These are phyloP conservation scores for Fusarium nematophilum DNA, from an alignment of 2,329 filamentous ascomycete genomes.

Conservation along the genomic window DNA sequence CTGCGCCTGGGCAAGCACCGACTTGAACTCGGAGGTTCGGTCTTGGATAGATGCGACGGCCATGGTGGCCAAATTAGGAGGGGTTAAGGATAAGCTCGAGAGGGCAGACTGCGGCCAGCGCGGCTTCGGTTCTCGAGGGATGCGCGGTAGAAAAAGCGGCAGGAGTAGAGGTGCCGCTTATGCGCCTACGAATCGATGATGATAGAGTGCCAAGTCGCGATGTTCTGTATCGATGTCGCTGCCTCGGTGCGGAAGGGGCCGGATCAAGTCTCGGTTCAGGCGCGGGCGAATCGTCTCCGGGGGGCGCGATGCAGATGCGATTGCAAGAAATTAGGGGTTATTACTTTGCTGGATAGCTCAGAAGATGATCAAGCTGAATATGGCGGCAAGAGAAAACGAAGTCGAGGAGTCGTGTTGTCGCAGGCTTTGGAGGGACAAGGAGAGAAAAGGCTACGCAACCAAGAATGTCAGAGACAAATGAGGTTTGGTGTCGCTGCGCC, in stretches of 20 bases:
- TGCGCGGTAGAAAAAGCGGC: neutral
- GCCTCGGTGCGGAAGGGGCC: conserved; percentile 18
- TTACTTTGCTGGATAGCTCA: conserved; percentile 5
- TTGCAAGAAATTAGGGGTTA: conserved; percentile 29
- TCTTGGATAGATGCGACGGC: conserved; percentile 88
- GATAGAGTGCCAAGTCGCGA: conserved; percentile 8
- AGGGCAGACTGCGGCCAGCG: conserved; percentile 50
- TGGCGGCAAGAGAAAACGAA: conserved; percentile 18
- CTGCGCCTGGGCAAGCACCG: conserved; percentile 88
- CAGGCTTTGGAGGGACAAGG: conserved; percentile 8
- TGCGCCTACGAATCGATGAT: conserved; percentile 15
- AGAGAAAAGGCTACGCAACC: conserved; percentile 32
- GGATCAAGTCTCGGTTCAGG: conserved; percentile 29
- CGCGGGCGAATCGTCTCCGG: conserved; percentile 15
- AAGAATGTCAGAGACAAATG: conserved; percentile 43
- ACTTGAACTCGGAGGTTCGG: conserved; percentile 93
- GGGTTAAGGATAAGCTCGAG: conserved; percentile 29
- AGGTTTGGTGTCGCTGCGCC: conserved; percentile 36
- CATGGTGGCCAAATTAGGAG: conserved; percentile 56
- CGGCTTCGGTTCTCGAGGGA: conserved; percentile 42
- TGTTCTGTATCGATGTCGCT: conserved; percentile 11
- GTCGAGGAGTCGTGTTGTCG: conserved; percentile 8
- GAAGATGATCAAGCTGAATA: conserved; percentile 6
- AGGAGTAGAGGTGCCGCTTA: conserved; percentile 14
- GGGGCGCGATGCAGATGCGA: conserved; percentile 24